Evolutionary conservation across 495 filamentous ascomycete species (phyloP), one percentile per base, ranked within the genome.

Genomic region (Cairneyella variabilis): DNA sequence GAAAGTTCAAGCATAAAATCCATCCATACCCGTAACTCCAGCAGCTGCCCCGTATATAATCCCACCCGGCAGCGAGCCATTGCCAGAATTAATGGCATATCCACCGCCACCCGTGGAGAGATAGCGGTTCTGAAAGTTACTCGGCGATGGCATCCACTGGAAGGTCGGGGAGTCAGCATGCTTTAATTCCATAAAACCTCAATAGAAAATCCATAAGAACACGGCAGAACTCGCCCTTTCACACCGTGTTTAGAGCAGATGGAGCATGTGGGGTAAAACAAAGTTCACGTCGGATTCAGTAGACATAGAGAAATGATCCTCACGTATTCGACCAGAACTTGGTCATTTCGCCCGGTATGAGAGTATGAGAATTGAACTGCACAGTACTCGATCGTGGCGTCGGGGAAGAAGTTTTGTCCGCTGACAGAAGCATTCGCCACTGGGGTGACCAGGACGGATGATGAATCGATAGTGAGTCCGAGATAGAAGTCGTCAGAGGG

Each of bases 311-410:
- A n/a, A n/a, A n/a, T n/a, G n/a, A n/a, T n/a, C n/a, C n/a, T n/a
- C n/a, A n/a, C n/a, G 22, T 67, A 47, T 40, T 63, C 57, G 38
- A 66, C 57, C 37, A 54, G 47, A 42, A 78, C 56, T 1, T 20
- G 45, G 48, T 76, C 72, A 54, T 69, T 63, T 21, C 52, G 45
- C 2, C 66, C 72, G 0, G 64, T 60, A 54, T 76, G 73, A 3
- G 73, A 71, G 57, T 76, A 73, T 10, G 65, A 63, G 34, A 76
- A 56, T 3, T 68, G 75, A 18, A 76, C 59, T 48, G 74, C 73
- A 58, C 75, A 76, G 57, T 74, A 76, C 10, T 50, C 47, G 32
- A 56, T 30, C 2, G 26, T 21, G 22, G 43, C 44, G 23, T 55
- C 28, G 8, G 53, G 53, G 37, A 23, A 55, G 17, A 48, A 38